Evolutionary conservation across 2,329 filamentous ascomycete species (phyloP).

Genomic region (Paraphoma sp.): DNA sequence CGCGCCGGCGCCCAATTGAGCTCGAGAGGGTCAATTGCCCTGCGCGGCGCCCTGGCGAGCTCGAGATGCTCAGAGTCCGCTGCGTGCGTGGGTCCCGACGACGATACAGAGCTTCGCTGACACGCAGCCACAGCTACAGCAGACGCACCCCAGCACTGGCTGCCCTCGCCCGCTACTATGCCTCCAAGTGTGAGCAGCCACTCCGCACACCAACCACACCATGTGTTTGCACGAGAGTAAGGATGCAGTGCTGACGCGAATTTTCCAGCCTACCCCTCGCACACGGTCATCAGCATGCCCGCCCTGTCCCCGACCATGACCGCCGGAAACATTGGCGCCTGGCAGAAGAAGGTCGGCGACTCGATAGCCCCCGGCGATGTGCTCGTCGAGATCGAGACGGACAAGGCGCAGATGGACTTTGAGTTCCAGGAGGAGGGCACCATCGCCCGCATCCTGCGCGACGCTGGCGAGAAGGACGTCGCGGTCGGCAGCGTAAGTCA

Average conservation of each 20-base stretch:
- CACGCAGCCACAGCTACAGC: constrained; percentile 35
- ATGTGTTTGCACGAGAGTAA: neutral
- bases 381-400: constrained; percentile 96
- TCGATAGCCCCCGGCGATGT: constrained; percentile 88
- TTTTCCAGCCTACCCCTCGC: constrained; percentile 83
- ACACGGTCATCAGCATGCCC: constrained; percentile 97
- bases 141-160: constrained; percentile 61
- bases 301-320: constrained; percentile 98
- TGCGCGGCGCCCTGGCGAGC: constrained; percentile 54
- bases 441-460: constrained; percentile 91
- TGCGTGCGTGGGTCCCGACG: constrained; percentile 31
- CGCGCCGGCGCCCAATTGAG: constrained; percentile 54
- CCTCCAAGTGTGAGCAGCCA: constrained; percentile 66
- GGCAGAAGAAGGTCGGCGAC: constrained; percentile 98
- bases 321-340: constrained; percentile 91
- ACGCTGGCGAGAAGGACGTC: constrained; percentile 92
- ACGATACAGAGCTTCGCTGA: constrained; percentile 29
- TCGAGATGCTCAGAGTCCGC: constrained; percentile 43
- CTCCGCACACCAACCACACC: neutral
- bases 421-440: constrained; percentile 99
- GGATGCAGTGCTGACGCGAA: constrained; percentile 37
- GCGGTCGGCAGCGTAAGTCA: constrained; percentile 83
- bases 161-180: constrained; percentile 70
- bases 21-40: constrained; percentile 48
- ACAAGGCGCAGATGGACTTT: constrained; percentile 99